These are phyloP conservation scores for Cystobasidium pallidum DNA, from an alignment of 1,284 basidiomycete species.

Conservation along the genomic window DNA sequence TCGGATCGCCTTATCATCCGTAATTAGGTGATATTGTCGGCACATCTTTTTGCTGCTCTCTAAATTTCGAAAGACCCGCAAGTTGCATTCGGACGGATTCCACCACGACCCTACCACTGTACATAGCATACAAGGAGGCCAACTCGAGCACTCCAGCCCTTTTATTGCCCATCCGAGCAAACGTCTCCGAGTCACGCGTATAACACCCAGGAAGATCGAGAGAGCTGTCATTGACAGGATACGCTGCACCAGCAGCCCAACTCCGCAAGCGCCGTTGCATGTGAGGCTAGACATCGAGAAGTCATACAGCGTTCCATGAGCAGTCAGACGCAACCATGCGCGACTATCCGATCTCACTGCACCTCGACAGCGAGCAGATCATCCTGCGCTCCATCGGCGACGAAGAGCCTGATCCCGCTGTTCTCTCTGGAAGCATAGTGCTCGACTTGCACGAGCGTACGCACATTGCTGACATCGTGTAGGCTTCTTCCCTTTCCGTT, in stretches of 20 bases:
- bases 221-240: not conserved
- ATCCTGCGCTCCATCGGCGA: slow-evolving; percentile 76
- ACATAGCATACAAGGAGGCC: too few species aligned
- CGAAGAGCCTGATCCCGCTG: slow-evolving; percentile 73
- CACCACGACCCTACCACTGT: too few species aligned
- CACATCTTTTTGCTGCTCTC: not conserved
- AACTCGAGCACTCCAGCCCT: not conserved
- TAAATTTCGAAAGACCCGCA: not conserved
- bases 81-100: too few species aligned
- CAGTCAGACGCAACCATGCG: not conserved
- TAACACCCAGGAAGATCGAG: slow-evolving; percentile 8
- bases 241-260: not conserved
- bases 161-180: not conserved
- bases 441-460: slow-evolving; percentile 76
- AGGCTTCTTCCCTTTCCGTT: not conserved
- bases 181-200: not conserved
- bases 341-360: slow-evolving; percentile 64
- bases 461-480: slow-evolving; percentile 75
- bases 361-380: slow-evolving; percentile 70
- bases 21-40: not conserved
- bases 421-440: slow-evolving; percentile 72
- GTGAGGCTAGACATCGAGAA: not conserved
- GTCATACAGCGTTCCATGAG: not conserved
- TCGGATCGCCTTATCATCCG: not conserved
- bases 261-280: not conserved